These are phyloP conservation scores for Tuber aestivum DNA, from an alignment of 495 filamentous ascomycete genomes.

Conservation along the genomic window DNA sequence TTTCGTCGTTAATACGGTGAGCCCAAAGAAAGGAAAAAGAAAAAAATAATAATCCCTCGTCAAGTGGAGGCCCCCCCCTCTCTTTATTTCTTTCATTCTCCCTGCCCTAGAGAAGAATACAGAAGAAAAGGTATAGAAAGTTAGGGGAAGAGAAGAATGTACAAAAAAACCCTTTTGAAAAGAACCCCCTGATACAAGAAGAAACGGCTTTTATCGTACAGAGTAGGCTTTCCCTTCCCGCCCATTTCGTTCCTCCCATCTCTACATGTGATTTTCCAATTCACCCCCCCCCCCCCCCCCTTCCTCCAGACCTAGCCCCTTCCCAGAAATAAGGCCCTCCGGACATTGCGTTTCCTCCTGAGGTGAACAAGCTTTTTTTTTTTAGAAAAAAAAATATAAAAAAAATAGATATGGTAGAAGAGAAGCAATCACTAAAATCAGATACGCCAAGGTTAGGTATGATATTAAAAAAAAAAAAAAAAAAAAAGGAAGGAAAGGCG, in stretches of 20 bases:
- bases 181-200: not conserved
- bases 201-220: conserved; percentile 5
- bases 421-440: conserved; percentile 33
- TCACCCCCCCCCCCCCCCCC: no score
- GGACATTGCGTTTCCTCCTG: conserved; percentile 6
- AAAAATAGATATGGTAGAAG: conserved; percentile 14
- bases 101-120: not conserved
- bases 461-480: no score
- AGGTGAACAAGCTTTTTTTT: conserved; percentile 14
- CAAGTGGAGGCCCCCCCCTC: not conserved
- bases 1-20: not conserved
- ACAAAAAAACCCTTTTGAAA: conserved; percentile 4
- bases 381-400: conserved; percentile 16
- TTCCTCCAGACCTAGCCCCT: conserved; percentile 22
- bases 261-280: conserved; percentile 4
- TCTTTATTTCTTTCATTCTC: not conserved
- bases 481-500: conserved; percentile 34
- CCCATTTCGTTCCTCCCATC: conserved; percentile 15
- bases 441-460: conserved; percentile 42
- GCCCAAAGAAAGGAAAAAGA: not conserved
- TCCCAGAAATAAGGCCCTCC: conserved; percentile 10
- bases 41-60: no score
- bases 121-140: conserved; percentile 3
- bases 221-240: conserved; percentile 6
- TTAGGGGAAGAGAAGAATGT: conserved; percentile 11